Percentiles rank a stretch among this genome's conserved stretches.
These are phyloP conservation scores for Hemileia vastatrix DNA, from an alignment of 1,284 basidiomycete species.

Conservation along the genomic window DNA sequence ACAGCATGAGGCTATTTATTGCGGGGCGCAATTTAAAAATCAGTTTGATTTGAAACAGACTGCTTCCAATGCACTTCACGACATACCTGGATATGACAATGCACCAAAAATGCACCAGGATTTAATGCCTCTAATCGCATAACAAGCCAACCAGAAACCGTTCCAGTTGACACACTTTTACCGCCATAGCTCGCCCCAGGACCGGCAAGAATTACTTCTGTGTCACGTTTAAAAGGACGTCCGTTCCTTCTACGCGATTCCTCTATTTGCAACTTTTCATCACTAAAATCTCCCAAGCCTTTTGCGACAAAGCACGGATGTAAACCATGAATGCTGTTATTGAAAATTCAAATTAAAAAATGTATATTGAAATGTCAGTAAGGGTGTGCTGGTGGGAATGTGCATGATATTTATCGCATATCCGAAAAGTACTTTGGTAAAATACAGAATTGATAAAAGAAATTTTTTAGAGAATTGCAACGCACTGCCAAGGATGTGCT, in stretches of 20 bases:
- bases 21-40: no score
- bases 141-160: slow-evolving; percentile 14
- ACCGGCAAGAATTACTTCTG: slow-evolving; percentile 15
- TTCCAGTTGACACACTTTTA: background rate
- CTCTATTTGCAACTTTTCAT: background rate
- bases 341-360: no score
- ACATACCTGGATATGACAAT: slow-evolving; percentile 20
- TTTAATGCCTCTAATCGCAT: slow-evolving; percentile 16
- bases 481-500: slow-evolving; percentile 23
- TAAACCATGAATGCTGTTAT: slow-evolving; percentile 10
- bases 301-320: slow-evolving; percentile 1
- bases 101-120: slow-evolving; percentile 16
- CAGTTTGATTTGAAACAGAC: no score
- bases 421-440: no score
- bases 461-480: no score
- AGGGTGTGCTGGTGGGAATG: no score
- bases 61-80: no score
- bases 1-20: slow-evolving; percentile 15
- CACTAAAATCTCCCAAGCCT: slow-evolving; percentile 13
- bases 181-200: slow-evolving; percentile 4
- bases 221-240: slow-evolving; percentile 14
- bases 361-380: no score
- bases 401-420: no score
- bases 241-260: background rate
- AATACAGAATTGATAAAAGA: no score